phyloP scores from a whole-genome alignment of 495 filamentous ascomycete genomes.

The Cercophora scortea region DNA sequence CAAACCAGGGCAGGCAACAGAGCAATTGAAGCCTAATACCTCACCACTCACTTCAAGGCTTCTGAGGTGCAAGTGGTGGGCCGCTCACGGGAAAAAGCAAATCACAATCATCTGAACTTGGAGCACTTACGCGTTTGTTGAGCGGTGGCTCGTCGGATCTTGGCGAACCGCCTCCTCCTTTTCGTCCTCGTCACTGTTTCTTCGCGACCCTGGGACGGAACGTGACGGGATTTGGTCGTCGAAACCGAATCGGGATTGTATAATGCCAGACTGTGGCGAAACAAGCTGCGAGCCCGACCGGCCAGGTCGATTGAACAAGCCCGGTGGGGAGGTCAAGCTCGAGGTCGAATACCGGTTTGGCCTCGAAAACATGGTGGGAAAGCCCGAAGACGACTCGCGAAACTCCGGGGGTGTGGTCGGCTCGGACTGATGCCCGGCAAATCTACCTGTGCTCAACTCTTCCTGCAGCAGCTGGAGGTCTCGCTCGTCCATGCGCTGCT shows the following conservation, averaged over 20 bases:
- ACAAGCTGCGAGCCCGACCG: constrained; percentile 67
- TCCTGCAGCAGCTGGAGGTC: constrained; percentile 77
- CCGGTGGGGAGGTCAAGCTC: constrained; percentile 71
- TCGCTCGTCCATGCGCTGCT: constrained; percentile 68
- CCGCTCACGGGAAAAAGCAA: too few relatives aligned
- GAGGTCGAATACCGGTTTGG: constrained; percentile 78
- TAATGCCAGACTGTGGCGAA: constrained; percentile 47
- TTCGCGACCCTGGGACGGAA: constrained; percentile 79
- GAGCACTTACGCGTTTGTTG: constrained; percentile 56
- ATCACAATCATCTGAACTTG: background rate
- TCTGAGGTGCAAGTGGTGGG: too few relatives aligned
- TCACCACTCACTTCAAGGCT: too few relatives aligned
- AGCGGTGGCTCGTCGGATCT: constrained; percentile 58
- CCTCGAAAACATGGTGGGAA: constrained; percentile 65
- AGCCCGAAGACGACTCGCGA: constrained; percentile 56
- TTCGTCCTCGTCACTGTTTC: constrained; percentile 74
- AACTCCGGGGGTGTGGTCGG: constrained; percentile 97
- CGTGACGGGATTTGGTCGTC: constrained; percentile 61
- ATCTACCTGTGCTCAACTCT: constrained; percentile 46
- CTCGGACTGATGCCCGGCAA: constrained; percentile 72
- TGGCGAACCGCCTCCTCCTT: constrained; percentile 58
- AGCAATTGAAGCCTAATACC: too few relatives aligned
- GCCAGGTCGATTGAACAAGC: constrained; percentile 63
- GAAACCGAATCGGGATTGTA: constrained; percentile 39
- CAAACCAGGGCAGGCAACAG: too few relatives aligned